phyloP scores from a whole-genome alignment of 2,329 filamentous ascomycete genomes.

The Xylaria sp. region DNA sequence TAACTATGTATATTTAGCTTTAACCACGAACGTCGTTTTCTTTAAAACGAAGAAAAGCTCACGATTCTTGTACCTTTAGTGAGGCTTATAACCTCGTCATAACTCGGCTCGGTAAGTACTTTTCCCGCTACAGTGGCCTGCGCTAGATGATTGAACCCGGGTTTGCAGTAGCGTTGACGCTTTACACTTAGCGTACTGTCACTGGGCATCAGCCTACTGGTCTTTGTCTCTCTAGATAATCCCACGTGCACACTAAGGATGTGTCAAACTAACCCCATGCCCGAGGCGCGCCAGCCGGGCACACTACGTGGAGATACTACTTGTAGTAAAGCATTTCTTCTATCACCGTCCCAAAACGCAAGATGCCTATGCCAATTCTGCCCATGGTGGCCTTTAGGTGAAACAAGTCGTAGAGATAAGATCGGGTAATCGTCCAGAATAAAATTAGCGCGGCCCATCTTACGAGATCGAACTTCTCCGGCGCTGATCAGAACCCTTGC shows the following conservation, averaged over 20 bases:
- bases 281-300: not conserved
- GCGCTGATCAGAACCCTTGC: not conserved
- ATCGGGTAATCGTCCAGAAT: not conserved
- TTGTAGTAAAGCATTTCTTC: not conserved
- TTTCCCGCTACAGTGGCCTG: not conserved
- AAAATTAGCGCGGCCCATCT: not conserved
- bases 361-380: not conserved
- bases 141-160: not conserved
- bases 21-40: not conserved
- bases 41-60: too few species aligned
- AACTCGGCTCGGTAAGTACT: not conserved
- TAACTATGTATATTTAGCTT: not conserved
- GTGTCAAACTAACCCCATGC: not conserved
- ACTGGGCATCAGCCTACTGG: not conserved
- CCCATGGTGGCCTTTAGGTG: not conserved
- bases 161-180: not conserved
- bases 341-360: not conserved
- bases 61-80: not conserved
- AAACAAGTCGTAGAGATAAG: not conserved
- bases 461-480: not conserved
- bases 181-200: not conserved
- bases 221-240: not conserved
- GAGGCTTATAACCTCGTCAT: not conserved
- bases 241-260: not conserved
- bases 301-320: not conserved